Base-by-base conservation (phyloP, 768 basidiomycete genomes). In the Macrolepiota fuliginosa region DNA sequence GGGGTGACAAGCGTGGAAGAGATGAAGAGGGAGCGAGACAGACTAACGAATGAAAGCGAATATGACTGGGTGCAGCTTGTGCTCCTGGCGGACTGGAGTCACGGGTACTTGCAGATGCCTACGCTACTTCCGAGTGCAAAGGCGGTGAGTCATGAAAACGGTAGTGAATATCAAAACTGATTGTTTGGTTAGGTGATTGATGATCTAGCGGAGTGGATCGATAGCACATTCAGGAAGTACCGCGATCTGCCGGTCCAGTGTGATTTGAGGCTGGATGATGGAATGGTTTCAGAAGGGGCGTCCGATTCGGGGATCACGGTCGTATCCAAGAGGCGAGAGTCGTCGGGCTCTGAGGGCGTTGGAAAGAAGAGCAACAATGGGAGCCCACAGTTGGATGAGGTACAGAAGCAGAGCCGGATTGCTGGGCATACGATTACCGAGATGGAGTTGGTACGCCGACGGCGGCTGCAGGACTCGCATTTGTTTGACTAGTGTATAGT, bases 61-160 rank as follows among this genome's bases (percentile, higher is more conserved):
- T 88, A 92, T 64, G 95, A 97, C 71, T 96, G 95, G 95, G 94
- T 97, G 22, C 90, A 91, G 72, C 88, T 94, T 81, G 87, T 92
- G 65, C 83, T 98, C 60, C 93, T 96, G 73, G 91, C 92, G 32
- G 96, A 96, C 52, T 98, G 96, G 97, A 94, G 92, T 68, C 95
- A 97, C 73, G 96, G 94, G 39, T 98, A 94, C 77, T 81, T 96
- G 67, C 96, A 97, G 78, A 99, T 99, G 96, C 83, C 90, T 40
- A 77, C 84, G 24, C 73, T 98, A 67, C 91, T 99, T 86, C 77
- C 74, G 45, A 94, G 96, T 67, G 93, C 91, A 15, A 84, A 81
- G 69, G 84, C 82, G 60, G 83, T 81, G 68, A 66, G 81, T 68
- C 27, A 57, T 51, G 7, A 17, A 24, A 25, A 17, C 36, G 6